Evolutionary conservation across 371 early-diverging fungal genomes (phyloP).

Genomic region (Chytridium lagenaria): DNA sequence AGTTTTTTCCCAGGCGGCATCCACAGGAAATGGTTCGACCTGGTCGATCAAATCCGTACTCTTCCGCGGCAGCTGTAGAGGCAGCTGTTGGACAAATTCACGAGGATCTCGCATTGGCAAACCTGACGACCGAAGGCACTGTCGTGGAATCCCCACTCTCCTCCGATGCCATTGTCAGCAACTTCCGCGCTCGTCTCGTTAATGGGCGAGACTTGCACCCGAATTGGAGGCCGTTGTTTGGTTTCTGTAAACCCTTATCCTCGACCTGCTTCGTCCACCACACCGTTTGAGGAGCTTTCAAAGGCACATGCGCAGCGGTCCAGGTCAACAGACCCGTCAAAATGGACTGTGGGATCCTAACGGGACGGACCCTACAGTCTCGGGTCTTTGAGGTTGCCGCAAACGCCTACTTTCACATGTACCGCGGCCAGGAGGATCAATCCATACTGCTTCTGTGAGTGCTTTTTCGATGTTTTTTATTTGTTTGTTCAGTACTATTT

Average conservation of each 20-base stretch:
- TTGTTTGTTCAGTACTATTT: too few species aligned
- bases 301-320: slow-evolving; percentile 66
- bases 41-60: slow-evolving; percentile 43
- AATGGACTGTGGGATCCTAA: slow-evolving; percentile 62
- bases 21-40: slow-evolving; percentile 49
- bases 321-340: slow-evolving; percentile 32
- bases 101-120: slow-evolving; percentile 22
- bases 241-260: slow-evolving; percentile 60
- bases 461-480: background rate
- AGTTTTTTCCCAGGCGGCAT: too few species aligned
- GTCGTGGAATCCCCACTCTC: slow-evolving; percentile 16
- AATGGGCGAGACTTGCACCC: slow-evolving; percentile 61
- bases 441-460: slow-evolving; percentile 58
- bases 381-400: slow-evolving; percentile 87
- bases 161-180: slow-evolving; percentile 56
- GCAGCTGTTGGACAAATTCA: slow-evolving; percentile 20
- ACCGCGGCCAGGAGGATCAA: slow-evolving; percentile 60
- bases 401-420: slow-evolving; percentile 77
- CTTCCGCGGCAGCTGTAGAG: slow-evolving; percentile 34
- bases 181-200: slow-evolving; percentile 56
- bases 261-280: slow-evolving; percentile 19
- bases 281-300: slow-evolving; percentile 64
- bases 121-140: slow-evolving; percentile 13
- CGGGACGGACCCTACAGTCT: slow-evolving; percentile 63
- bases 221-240: slow-evolving; percentile 65